Percentiles rank a stretch among this genome's conserved stretches.
These are phyloP conservation scores for Pseudogymnoascus sp. DNA, from an alignment of 2,329 filamentous ascomycete species.

Conservation along the genomic window DNA sequence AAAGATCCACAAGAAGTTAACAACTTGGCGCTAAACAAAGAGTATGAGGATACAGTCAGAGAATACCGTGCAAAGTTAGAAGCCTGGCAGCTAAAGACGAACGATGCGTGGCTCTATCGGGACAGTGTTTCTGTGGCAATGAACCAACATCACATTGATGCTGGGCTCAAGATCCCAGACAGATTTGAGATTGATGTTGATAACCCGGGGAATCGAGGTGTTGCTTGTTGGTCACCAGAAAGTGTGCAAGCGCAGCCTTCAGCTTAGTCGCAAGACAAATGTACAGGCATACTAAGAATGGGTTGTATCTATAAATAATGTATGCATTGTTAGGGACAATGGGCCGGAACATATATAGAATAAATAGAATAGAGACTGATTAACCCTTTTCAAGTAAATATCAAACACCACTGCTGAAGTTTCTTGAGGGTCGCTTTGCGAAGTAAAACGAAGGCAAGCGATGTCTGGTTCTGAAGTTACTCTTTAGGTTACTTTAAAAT, in stretches of 20 bases:
- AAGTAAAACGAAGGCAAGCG: not conserved
- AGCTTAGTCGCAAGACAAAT: not conserved
- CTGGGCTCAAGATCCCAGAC: too few species aligned
- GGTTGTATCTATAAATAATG: not conserved
- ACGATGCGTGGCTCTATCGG: too few species aligned
- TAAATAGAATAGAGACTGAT: too few species aligned
- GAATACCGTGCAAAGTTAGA: too few species aligned
- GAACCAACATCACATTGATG: too few species aligned
- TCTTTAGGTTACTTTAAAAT: not conserved
- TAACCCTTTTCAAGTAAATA: too few species aligned
- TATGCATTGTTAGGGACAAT: not conserved
- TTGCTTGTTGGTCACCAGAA: conserved; percentile 2
- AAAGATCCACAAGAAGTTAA: too few species aligned
- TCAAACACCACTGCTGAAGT: not conserved
- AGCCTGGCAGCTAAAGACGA: too few species aligned
- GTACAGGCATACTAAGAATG: not conserved
- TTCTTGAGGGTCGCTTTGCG: not conserved
- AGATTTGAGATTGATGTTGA: too few species aligned
- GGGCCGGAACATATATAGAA: not conserved
- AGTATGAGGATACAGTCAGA: too few species aligned
- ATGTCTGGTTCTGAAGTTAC: not conserved
- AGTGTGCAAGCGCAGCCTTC: not conserved
- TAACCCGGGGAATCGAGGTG: conserved; percentile 1
- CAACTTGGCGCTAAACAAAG: too few species aligned
- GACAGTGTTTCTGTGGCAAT: too few species aligned